phyloP scores from a whole-genome alignment of 2,329 filamentous ascomycete species.

The Chlorencoelia australis region DNA sequence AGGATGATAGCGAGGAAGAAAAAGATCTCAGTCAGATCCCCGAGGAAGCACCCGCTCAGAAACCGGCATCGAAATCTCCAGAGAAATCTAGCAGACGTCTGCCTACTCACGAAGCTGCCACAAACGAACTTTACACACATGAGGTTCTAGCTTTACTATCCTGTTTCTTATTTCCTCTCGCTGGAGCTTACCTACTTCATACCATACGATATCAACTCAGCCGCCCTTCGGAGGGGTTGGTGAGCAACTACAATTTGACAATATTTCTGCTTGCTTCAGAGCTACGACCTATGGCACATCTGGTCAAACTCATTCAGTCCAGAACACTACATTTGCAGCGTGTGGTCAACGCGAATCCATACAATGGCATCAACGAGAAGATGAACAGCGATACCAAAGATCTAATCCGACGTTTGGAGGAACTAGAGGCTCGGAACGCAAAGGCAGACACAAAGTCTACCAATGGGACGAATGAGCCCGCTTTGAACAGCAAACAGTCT shows the following conservation, averaged over 20 bases:
- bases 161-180: conserved; percentile 68
- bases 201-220: conserved; percentile 71
- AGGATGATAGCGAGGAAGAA: conserved; percentile 39
- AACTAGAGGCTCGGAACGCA: conserved; percentile 51
- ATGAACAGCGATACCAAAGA: conserved; percentile 38
- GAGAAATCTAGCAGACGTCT: conserved; percentile 15
- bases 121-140: conserved; percentile 60
- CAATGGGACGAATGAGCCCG: conserved; percentile 21
- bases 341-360: conserved; percentile 48
- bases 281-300: conserved; percentile 69
- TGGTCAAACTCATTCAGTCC: conserved; percentile 69
- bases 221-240: conserved; percentile 71
- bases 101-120: conserved; percentile 30
- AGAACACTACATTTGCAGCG: conserved; percentile 76
- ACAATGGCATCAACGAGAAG: conserved; percentile 25
- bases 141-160: conserved; percentile 65
- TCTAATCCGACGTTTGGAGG: conserved; percentile 55
- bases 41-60: conserved; percentile 14
- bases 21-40: conserved; percentile 21
- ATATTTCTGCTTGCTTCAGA: conserved; percentile 86
- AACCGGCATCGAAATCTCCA: conserved; percentile 9
- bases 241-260: conserved; percentile 87
- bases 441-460: conserved; percentile 26
- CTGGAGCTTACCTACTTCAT: conserved; percentile 79
- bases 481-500: conserved; percentile 31